phyloP scores from a whole-genome alignment of 75 land plant species.

The Pinus tabuliformis region DNA sequence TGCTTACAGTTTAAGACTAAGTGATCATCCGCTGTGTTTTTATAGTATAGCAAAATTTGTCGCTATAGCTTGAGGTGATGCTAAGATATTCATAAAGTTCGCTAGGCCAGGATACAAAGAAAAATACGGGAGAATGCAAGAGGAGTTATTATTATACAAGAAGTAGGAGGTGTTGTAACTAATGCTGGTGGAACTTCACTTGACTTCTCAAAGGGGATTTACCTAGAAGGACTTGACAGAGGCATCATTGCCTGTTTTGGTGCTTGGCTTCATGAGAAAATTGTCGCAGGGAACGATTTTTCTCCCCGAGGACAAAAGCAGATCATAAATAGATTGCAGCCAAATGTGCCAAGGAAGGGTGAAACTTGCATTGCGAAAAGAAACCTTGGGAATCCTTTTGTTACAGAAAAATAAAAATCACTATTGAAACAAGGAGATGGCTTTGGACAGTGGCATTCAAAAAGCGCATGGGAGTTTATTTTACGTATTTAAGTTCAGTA shows the following conservation, averaged over 20 bases:
- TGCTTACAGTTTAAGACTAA: constrained; percentile 79
- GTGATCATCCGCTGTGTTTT: constrained; percentile 76
- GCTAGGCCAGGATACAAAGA: constrained; percentile 91
- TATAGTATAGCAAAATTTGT: constrained; percentile 97
- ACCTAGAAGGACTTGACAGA: constrained; percentile 82
- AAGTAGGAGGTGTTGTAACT: constrained; percentile 95
- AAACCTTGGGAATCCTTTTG: no score
- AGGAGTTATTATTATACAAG: constrained; percentile 82
- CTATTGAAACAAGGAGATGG: no score
- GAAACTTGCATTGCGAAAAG: no score
- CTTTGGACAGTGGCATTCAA: no score
- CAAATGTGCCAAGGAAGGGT: no score
- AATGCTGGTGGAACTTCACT: constrained; percentile 83
- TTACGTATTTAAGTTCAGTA: no score
- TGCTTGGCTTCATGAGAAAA: constrained; percentile 58
- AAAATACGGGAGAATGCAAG: constrained; percentile 99
- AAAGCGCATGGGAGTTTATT: no score
- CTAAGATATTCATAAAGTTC: constrained; percentile 93
- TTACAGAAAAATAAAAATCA: no score
- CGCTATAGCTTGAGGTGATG: constrained; percentile 95
- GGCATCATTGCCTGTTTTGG: constrained; percentile 88
- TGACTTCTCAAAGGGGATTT: constrained; percentile 82
- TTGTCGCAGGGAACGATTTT: constrained; percentile 31
- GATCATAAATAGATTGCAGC: no score
- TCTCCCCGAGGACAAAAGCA: no score